A percentile compares a stretch with the other conserved stretches of the same genome.
phyloP scores from a whole-genome alignment of 805 yeast genomes.

The Ogataea wickerhamii region DNA sequence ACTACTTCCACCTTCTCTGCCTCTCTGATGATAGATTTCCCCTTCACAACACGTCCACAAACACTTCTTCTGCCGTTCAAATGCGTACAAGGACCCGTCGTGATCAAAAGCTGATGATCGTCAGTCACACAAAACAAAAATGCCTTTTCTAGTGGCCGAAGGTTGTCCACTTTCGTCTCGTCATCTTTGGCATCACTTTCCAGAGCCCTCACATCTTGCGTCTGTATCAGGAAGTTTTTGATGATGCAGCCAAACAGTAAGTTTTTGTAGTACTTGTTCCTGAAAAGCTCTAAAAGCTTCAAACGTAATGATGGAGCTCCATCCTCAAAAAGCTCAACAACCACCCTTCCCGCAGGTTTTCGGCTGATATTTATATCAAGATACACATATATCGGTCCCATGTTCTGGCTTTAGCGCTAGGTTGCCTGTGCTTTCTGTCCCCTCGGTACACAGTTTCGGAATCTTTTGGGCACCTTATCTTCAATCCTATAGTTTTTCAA shows the following conservation, averaged over 20 bases:
- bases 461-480: no score
- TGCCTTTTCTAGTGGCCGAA: slow-evolving; percentile 39
- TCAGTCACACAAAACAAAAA: slow-evolving; percentile 64
- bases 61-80: slow-evolving; percentile 72
- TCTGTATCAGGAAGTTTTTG: slow-evolving; percentile 68
- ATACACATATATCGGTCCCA: slow-evolving; percentile 22
- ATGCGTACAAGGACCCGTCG: slow-evolving; percentile 68
- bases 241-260: slow-evolving; percentile 60
- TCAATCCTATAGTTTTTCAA: no score
- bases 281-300: slow-evolving; percentile 49
- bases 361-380: slow-evolving; percentile 52
- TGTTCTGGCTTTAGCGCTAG: no score
- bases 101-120: slow-evolving; percentile 51
- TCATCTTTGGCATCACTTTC: neutral
- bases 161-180: slow-evolving; percentile 41
- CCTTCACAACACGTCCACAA: slow-evolving; percentile 67
- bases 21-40: slow-evolving; percentile 66
- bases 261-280: slow-evolving; percentile 37
- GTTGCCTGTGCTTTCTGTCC: no score
- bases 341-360: slow-evolving; percentile 53
- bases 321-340: slow-evolving; percentile 45
- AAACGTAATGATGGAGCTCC: slow-evolving; percentile 55
- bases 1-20: slow-evolving; percentile 51
- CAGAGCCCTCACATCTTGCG: slow-evolving; percentile 14
- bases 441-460: no score